phyloP scores from a whole-genome alignment of 2,329 filamentous ascomycete genomes.

The Harringtonia lauricola region DNA sequence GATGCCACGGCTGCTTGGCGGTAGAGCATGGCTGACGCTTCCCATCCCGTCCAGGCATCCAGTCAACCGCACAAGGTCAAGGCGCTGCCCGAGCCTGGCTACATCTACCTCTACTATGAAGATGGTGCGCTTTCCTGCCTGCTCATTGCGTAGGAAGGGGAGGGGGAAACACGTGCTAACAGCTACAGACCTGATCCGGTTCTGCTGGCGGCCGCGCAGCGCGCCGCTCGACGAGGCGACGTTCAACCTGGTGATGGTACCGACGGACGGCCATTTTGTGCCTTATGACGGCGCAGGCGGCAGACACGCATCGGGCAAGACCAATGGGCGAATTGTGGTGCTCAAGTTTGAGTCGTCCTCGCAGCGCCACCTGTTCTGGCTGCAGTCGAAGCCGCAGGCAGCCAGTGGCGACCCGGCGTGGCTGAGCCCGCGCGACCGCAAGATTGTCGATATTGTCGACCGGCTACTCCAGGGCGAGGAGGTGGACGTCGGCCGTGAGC shows the following conservation, averaged over 20 bases:
- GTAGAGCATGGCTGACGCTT: no score
- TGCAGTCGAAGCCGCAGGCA: slow-evolving; percentile 80
- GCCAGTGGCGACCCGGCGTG: slow-evolving; percentile 57
- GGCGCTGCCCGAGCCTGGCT: slow-evolving; percentile 63
- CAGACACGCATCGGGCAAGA: slow-evolving; percentile 48
- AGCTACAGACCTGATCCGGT: slow-evolving; percentile 69
- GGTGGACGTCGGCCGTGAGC: slow-evolving; percentile 64
- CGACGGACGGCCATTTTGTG: slow-evolving; percentile 74
- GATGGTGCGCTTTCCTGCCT: slow-evolving; percentile 46
- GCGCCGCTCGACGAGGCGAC: slow-evolving; percentile 63
- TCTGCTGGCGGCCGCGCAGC: slow-evolving; percentile 86
- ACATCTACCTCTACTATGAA: slow-evolving; percentile 85
- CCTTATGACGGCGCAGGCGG: slow-evolving; percentile 58
- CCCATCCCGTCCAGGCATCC: slow-evolving; percentile 2
- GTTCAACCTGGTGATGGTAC: slow-evolving; percentile 88
- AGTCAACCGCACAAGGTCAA: slow-evolving; percentile 55
- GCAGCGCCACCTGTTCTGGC: slow-evolving; percentile 87
- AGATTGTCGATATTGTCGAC: slow-evolving; percentile 82
- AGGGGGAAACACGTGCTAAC: background rate
- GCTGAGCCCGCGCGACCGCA: slow-evolving; percentile 77
- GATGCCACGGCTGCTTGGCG: no score
- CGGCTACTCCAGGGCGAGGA: slow-evolving; percentile 79
- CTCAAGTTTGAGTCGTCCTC: slow-evolving; percentile 92
- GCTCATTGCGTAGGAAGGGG: background rate
- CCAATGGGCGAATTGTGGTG: slow-evolving; percentile 82